Conservation (phyloP, 208 protist genomes). For the Tritrichomonas foetus region DNA sequence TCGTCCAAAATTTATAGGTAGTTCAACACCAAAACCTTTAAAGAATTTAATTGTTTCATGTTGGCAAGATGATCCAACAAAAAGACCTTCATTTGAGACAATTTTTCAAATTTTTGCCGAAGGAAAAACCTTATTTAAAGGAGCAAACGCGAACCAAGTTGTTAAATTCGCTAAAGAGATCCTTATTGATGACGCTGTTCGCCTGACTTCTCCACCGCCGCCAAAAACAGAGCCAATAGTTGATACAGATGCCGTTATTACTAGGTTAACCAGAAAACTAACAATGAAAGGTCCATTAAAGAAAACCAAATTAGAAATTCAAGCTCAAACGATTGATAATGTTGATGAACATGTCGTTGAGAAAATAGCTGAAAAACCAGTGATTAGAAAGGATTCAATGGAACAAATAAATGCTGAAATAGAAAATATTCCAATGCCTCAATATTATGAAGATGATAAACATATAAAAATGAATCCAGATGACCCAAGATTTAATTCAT, state of each 20-base stretch:
- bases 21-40: neutral
- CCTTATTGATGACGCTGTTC: too few species aligned
- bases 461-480: too few species aligned
- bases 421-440: too few species aligned
- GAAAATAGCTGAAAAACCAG: neutral
- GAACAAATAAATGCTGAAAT: too few species aligned
- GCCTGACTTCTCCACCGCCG: too few species aligned
- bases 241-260: neutral
- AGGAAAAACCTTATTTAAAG: neutral
- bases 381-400: too few species aligned
- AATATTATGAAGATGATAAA: too few species aligned
- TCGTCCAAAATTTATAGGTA: neutral
- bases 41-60: neutral
- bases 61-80: slow-evolving; percentile 32
- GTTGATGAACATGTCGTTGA: neutral
- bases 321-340: neutral
- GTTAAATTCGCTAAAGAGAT: too few species aligned
- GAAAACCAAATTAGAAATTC: neutral
- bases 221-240: neutral
- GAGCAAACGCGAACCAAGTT: too few species aligned
- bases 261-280: neutral
- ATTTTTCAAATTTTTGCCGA: neutral
- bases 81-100: neutral
- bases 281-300: neutral
- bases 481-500: too few species aligned